A percentile compares a stretch with the other conserved stretches of the same genome.
phyloP scores from a whole-genome alignment of 2,329 filamentous ascomycete species.

The Claviceps arundinis region DNA sequence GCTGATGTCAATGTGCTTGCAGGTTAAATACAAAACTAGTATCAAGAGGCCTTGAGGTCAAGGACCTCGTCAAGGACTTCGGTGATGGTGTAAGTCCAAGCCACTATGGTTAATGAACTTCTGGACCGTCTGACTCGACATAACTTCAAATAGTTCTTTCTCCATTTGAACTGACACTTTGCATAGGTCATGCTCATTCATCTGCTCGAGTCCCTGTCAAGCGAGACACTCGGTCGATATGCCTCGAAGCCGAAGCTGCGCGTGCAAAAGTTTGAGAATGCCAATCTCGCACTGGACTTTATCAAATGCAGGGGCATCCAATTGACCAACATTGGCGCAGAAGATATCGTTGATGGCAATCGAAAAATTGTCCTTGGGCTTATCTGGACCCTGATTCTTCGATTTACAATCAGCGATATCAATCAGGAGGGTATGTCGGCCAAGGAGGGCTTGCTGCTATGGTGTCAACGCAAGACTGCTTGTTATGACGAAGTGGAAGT shows the following conservation, averaged over 20 bases:
- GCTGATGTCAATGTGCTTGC: conserved; percentile 5
- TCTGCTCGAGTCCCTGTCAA: conserved; percentile 88
- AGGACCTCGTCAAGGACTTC: conserved; percentile 78
- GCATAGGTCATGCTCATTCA: conserved; percentile 82
- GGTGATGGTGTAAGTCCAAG: conserved; percentile 69
- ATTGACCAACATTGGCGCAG: conserved; percentile 96
- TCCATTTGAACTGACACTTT: conserved; percentile 1
- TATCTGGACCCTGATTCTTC: conserved; percentile 95
- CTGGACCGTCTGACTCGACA: too few species aligned
- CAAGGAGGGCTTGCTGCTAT: conserved; percentile 85
- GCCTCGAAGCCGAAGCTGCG: conserved; percentile 91
- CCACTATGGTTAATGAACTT: conserved; percentile 2
- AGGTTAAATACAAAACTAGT: conserved; percentile 96
- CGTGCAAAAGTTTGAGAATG: conserved; percentile 96
- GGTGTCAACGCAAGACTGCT: conserved; percentile 97
- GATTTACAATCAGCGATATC: conserved; percentile 98
- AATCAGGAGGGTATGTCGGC: conserved; percentile 96
- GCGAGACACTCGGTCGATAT: conserved; percentile 91
- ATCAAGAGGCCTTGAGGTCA: conserved; percentile 62
- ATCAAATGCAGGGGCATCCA: conserved; percentile 85
- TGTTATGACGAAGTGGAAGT: conserved; percentile 97
- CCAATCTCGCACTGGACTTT: conserved; percentile 87
- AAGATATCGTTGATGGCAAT: conserved; percentile 97
- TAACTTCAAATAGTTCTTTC: too few species aligned
- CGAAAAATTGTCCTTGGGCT: conserved; percentile 92